Base-by-base conservation (phyloP, 1,139 yeast genomes). In the Diutina scorzettiae region DNA sequence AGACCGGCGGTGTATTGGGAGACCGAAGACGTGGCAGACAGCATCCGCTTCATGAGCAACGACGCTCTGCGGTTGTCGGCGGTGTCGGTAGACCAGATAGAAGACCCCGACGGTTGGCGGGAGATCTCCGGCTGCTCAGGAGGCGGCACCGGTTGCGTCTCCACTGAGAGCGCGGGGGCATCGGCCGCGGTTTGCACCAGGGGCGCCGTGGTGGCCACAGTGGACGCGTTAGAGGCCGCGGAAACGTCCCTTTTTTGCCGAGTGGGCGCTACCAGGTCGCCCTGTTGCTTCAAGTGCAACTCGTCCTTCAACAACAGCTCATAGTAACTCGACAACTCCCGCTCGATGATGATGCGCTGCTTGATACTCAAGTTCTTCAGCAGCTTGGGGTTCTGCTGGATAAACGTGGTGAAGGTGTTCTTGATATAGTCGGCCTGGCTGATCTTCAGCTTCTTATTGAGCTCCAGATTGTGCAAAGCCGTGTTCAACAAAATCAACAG, bases 401-500 rank as follows among this genome's bases (percentile, higher is more conserved):
- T 51, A 47, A 65, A 67, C 8, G 75, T 68, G 33, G 64, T 53
- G 45, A 74, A 56, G 1, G 86, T 78, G 55, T 78, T 79, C 37
- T 64, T 64, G 41, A 78, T 69, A 51, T 77, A 80, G 49, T 73
- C 76, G 3, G 62, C 52, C 52, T 67, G 71, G 44, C 65, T 57
- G 43, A 71, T 70, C 47, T 62, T 63, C 30, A 65, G 60, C 48
- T 62, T 63, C 47, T 62, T 66, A 45, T 56, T 59, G 27, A 67
- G 57, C 47, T 68, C 76, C 14, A 60, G 57, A 48, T 77, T 76
- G 56, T 79, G 82, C 42, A 81, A 61, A 33, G 81, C 80, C 2
- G 86, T 78, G 53, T 86, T 86, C 43, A 85, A 66, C 44, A 86
- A 69, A 44, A 86, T 69, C 50, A 86, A 66, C 7, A 89, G 73